Percentiles rank a stretch among this genome's conserved stretches.
Conservation (phyloP, 1,284 basidiomycete species). For the Agroathelia rolfsii region DNA sequence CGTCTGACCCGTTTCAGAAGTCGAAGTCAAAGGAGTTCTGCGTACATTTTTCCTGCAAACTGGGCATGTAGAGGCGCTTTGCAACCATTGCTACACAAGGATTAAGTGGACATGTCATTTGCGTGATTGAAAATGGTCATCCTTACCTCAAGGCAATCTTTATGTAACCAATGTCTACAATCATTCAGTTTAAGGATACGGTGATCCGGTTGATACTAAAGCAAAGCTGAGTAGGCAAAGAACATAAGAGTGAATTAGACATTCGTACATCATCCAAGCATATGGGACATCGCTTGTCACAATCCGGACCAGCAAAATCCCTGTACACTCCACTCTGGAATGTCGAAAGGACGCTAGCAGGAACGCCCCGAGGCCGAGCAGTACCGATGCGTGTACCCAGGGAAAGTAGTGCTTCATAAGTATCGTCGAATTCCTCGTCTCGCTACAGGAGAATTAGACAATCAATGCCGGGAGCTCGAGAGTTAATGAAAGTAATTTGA, state of each 20-base stretch:
- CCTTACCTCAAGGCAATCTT: slow-evolving; percentile 58
- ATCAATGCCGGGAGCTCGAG: no score
- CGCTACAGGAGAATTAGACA: no score
- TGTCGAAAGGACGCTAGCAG: slow-evolving; percentile 44
- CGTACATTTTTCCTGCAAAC: slow-evolving; percentile 50
- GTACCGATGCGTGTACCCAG: slow-evolving; percentile 53
- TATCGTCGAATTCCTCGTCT: slow-evolving; percentile 62
- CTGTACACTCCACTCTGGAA: slow-evolving; percentile 52
- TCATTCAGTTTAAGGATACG: slow-evolving; percentile 50
- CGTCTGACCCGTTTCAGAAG: slow-evolving; percentile 6
- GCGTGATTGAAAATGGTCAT: slow-evolving; percentile 3
- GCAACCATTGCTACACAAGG: slow-evolving; percentile 50
- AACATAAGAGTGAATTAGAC: neutral
- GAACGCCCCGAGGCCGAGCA: slow-evolving; percentile 49
- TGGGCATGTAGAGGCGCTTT: slow-evolving; percentile 54
- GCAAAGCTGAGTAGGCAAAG: slow-evolving; percentile 10
- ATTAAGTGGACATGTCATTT: slow-evolving; percentile 8
- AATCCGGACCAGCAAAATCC: slow-evolving; percentile 54
- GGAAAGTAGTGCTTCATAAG: slow-evolving; percentile 58
- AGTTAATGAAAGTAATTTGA: no score
- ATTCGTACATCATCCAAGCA: slow-evolving; percentile 67
- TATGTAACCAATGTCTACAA: slow-evolving; percentile 70
- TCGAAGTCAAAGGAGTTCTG: slow-evolving; percentile 7
- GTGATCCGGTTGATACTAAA: slow-evolving; percentile 51
- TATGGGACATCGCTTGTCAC: slow-evolving; percentile 66